Conservation (phyloP, 306 rosid genomes). For the Malus sylvestris region DNA sequence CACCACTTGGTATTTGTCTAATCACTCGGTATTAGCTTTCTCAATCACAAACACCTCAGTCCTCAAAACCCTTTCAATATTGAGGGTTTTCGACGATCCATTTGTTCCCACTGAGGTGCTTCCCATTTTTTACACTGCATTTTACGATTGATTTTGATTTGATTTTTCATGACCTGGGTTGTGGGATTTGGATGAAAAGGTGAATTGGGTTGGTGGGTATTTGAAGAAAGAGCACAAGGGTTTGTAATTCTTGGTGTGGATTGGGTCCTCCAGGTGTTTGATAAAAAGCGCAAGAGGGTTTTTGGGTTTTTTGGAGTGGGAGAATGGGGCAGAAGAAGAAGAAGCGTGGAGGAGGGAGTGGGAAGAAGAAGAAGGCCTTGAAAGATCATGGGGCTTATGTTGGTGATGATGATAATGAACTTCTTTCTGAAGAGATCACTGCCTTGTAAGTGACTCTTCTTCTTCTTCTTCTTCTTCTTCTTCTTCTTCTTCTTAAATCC, state of each 20-base stretch:
- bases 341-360: no score
- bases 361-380: no score
- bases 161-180: no score
- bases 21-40: background rate
- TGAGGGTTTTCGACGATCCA: background rate
- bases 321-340: no score
- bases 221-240: constrained; percentile 4
- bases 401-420: no score
- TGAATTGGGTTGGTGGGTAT: background rate
- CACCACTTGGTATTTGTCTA: background rate
- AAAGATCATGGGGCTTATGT: no score
- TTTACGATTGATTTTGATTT: background rate
- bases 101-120: background rate
- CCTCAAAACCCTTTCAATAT: background rate
- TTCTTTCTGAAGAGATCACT: constrained; percentile 45
- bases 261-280: no score
- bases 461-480: background rate
- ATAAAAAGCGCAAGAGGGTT: no score
- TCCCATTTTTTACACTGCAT: background rate
- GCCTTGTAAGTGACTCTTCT: constrained; percentile 52
- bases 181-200: no score
- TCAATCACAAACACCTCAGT: background rate
- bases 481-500: background rate
- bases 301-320: no score
- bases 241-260: background rate